Base-by-base conservation (phyloP, 2,329 filamentous ascomycete genomes). In the Fusarium dimerum region DNA sequence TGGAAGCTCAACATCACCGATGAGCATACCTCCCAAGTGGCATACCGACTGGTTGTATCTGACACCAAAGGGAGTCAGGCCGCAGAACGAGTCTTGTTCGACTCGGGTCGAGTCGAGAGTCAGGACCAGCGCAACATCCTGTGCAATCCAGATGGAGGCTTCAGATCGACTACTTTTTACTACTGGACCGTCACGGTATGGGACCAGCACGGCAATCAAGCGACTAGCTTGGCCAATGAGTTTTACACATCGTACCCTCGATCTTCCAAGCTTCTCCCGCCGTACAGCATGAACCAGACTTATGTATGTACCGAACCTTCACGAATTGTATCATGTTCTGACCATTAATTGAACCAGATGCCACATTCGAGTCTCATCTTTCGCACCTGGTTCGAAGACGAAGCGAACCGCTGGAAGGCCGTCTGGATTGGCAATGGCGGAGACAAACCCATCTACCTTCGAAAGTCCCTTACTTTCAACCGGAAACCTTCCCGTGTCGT, bases 201-300 rank as follows among this genome's bases (percentile, higher is more conserved):
- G 70, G 68, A 73, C n/a, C 62, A 68, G 29, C 43, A 69, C 54
- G 69, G 60, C 3, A 53, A 61, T 8, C 32, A 53, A n/a, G 57
- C 57, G 2, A 58, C 52, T 7, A 69, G 69, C 43, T 40, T 54
- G 1, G 20, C 61, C 15, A 69, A 72, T 30, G 66, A 70, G 43
- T 73, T 74, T 50, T 75, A 73, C 56, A 73, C 71, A 2, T 68
- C 72, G 3, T 74, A 74, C 38, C 70, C 71, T 11, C 61, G 69
- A 43, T 66, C 50, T 2, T 68, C 65, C 8, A 66, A 61, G 43
- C 56, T 72, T 15, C 51, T 74, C 15, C 72, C 71, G 9, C 71
- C 71, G 1, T 73, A 71, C 45, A 73, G 71, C 55, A 74, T 75
- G 71, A 74, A 73, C 46, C 71, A 74, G 47, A 73, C 67, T 16